A percentile compares a stretch with the other conserved stretches of the same genome.
Conservation (phyloP, 352 stramenopile species). For the Globisporangium acanthophoron region DNA sequence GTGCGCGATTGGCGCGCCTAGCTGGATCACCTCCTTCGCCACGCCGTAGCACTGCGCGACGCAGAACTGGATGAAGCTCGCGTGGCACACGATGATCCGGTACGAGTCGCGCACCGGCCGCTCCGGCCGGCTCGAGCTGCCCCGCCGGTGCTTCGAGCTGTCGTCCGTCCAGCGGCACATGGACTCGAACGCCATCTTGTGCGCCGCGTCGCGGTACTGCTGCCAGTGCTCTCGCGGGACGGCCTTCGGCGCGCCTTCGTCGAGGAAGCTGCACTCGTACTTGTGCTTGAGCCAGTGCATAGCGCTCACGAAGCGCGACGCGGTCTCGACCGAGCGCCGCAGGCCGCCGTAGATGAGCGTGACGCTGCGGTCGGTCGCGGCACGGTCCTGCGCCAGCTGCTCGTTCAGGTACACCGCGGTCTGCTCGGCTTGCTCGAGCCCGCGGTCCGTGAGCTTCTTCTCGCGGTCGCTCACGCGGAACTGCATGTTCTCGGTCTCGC, state of each 20-base stretch:
- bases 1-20: constrained; percentile 65
- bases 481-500: constrained; percentile 81
- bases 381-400: constrained; percentile 27
- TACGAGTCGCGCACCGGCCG: constrained; percentile 31
- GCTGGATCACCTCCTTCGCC: constrained; percentile 69
- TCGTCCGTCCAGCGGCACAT: constrained; percentile 57
- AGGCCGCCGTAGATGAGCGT: constrained; percentile 64
- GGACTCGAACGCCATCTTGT: constrained; percentile 68
- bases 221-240: constrained; percentile 50
- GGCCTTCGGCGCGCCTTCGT: constrained; percentile 59
- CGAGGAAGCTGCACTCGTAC: constrained; percentile 64
- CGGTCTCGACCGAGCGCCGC: constrained; percentile 64
- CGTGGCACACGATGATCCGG: constrained; percentile 70
- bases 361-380: constrained; percentile 31
- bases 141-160: constrained; percentile 9
- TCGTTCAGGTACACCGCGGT: constrained; percentile 44
- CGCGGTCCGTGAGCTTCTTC: constrained; percentile 59
- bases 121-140: background rate
- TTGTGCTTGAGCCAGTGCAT: constrained; percentile 67
- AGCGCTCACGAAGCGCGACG: constrained; percentile 37
- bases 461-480: constrained; percentile 70
- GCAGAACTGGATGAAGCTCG: constrained; percentile 77
- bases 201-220: constrained; percentile 71
- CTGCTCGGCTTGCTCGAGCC: constrained; percentile 47
- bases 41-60: constrained; percentile 60